Conservation (phyloP, 2,329 filamentous ascomycete species). For the Pseudocercospora fijiensis region DNA sequence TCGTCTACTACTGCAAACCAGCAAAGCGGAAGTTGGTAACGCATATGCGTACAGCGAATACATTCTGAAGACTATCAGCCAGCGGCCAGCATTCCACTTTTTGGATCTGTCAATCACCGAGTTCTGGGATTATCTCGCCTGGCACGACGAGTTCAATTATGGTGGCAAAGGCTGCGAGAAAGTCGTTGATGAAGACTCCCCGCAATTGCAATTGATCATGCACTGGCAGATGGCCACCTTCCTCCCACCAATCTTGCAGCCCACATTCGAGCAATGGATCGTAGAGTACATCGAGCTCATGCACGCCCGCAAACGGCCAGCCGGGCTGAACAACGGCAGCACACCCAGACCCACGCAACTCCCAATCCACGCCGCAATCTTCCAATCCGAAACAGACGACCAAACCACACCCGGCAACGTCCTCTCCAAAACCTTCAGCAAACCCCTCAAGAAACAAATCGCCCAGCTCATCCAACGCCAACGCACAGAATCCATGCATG, state of each 20-base stretch:
- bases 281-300: constrained; percentile 94
- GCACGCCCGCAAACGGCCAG: constrained; percentile 77
- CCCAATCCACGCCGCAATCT: constrained; percentile 55
- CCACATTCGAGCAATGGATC: constrained; percentile 86
- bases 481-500: constrained; percentile 83
- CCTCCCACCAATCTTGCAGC: constrained; percentile 74
- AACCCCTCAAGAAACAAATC: constrained; percentile 86
- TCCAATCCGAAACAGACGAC: constrained; percentile 59
- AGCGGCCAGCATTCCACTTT: constrained; percentile 93
- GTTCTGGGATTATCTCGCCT: constrained; percentile 98
- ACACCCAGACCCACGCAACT: constrained; percentile 61
- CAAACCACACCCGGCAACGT: constrained; percentile 60
- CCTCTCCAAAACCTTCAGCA: constrained; percentile 79
- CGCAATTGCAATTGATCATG: constrained; percentile 88
- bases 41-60: constrained; percentile 97
- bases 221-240: constrained; percentile 97
- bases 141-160: constrained; percentile 99
- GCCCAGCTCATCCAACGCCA: constrained; percentile 77
- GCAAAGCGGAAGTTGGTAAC: constrained; percentile 93
- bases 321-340: constrained; percentile 42
- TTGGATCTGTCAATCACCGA: constrained; percentile 96
- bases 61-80: constrained; percentile 94
- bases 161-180: constrained; percentile 88
- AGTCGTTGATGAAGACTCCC: constrained; percentile 72
- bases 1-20: constrained; percentile 87